Percentiles rank a stretch among this genome's conserved stretches.
Evolutionary conservation across 192 early-diverging fungal species (phyloP).

Genomic region (Podila verticillata): DNA sequence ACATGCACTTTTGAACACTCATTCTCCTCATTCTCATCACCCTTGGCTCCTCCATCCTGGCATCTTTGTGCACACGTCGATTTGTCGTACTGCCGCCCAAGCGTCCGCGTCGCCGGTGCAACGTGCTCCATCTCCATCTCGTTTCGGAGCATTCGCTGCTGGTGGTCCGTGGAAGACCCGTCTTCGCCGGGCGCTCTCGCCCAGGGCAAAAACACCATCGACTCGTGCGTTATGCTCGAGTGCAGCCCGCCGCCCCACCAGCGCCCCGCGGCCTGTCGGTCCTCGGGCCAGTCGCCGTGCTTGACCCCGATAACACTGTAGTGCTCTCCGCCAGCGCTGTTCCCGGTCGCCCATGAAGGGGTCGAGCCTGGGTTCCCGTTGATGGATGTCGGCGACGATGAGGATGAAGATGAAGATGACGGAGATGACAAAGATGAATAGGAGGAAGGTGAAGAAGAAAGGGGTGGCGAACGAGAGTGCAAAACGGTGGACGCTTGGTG

Average conservation of each 20-base stretch:
- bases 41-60: neutral
- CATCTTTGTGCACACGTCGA: neutral
- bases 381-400: neutral
- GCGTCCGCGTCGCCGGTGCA: neutral
- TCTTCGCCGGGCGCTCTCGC: neutral
- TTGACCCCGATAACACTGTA: slow-evolving; percentile 44
- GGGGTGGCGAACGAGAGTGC: neutral
- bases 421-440: too few species aligned
- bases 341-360: neutral
- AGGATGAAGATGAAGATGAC: neutral
- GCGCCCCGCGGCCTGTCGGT: slow-evolving; percentile 6
- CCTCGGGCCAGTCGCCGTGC: slow-evolving; percentile 35
- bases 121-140: slow-evolving; percentile 6
- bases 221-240: slow-evolving; percentile 13
- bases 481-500: neutral
- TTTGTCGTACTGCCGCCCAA: too few species aligned
- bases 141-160: slow-evolving; percentile 11
- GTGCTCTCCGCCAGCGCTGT: slow-evolving; percentile 2
- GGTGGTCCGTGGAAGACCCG: slow-evolving; percentile 1
- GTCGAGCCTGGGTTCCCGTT: neutral
- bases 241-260: slow-evolving; percentile 35
- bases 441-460: neutral
- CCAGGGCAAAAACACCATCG: slow-evolving; percentile 41
- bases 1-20: slow-evolving; percentile 5
- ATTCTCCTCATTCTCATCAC: neutral